These are phyloP conservation scores for Sonneratia alba DNA, from an alignment of 345 rosid genomes.

Conservation along the genomic window DNA sequence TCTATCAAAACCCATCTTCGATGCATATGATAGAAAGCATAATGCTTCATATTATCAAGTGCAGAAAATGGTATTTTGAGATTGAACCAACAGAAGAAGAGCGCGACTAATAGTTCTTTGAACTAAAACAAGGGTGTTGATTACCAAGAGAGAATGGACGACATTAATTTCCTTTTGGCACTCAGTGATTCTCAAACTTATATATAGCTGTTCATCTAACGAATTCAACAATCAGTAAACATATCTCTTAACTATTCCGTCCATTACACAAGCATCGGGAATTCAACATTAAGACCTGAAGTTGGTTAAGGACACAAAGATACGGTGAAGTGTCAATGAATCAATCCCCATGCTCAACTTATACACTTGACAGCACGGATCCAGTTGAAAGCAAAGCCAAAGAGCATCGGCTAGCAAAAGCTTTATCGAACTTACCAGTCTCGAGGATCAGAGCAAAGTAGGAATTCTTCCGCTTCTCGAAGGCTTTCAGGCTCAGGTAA, in stretches of 20 bases:
- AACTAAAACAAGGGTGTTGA: not conserved
- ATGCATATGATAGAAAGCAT: not conserved
- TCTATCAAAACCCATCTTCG: not conserved
- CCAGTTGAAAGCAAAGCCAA: not conserved
- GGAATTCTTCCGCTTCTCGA: conserved; percentile 60
- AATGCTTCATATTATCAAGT: too few species aligned
- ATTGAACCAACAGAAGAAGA: too few species aligned
- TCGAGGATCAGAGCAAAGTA: conserved; percentile 52
- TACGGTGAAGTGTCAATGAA: not conserved
- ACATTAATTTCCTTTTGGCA: not conserved
- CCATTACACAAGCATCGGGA: not conserved
- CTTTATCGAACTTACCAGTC: conserved; percentile 39
- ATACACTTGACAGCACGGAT: not conserved
- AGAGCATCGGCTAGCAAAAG: not conserved
- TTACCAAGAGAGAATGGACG: not conserved
- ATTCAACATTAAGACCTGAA: not conserved
- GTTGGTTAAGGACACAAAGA: not conserved
- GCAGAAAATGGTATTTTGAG: too few species aligned
- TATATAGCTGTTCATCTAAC: not conserved
- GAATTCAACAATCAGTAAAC: not conserved
- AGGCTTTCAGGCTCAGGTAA: conserved; percentile 73
- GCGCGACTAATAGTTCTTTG: not conserved
- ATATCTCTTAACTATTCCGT: not conserved
- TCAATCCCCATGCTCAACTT: not conserved
- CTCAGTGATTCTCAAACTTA: not conserved